Percentiles rank a stretch among this genome's conserved stretches.
Conservation (phyloP, 2,329 filamentous ascomycete genomes). For the Claviceps arundinis region DNA sequence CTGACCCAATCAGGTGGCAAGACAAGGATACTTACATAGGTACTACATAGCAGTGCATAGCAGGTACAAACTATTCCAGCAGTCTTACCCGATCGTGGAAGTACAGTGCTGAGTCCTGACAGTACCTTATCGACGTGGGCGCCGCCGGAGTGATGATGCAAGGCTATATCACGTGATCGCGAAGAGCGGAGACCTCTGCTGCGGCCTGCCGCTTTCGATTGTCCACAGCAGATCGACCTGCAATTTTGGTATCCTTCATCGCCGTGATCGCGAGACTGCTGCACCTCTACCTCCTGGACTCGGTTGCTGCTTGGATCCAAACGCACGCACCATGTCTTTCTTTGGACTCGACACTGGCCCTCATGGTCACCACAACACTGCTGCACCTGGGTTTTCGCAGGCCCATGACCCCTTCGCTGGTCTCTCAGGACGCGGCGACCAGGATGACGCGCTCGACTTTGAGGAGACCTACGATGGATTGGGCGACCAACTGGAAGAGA, state of each 20-base stretch:
- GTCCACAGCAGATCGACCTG: not conserved
- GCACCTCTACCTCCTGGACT: not conserved
- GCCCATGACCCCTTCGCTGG: conserved; percentile 77
- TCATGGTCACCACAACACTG: conserved; percentile 47
- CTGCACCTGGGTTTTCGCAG: conserved; percentile 71
- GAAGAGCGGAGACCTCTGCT: not conserved
- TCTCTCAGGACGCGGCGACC: conserved; percentile 52
- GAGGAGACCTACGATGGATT: conserved; percentile 96
- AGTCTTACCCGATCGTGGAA: too few species aligned
- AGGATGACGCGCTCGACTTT: conserved; percentile 55
- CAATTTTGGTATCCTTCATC: not conserved
- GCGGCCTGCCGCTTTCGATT: not conserved
- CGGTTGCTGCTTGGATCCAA: not conserved
- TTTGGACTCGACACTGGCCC: conserved; percentile 68
- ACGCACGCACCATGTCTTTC: conserved; percentile 58
- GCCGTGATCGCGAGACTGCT: not conserved
- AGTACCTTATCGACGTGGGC: too few species aligned
- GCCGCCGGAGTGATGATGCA: not conserved
- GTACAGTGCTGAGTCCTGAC: too few species aligned
- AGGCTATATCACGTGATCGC: not conserved
- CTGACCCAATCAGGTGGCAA: too few species aligned
- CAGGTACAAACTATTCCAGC: too few species aligned
- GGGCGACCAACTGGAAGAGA: conserved; percentile 80
- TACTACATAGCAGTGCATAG: too few species aligned
- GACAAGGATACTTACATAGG: too few species aligned